Evolutionary conservation across 805 yeast species (phyloP), one percentile per base, ranked within the genome.

Genomic region (Pichia scutulata): DNA sequence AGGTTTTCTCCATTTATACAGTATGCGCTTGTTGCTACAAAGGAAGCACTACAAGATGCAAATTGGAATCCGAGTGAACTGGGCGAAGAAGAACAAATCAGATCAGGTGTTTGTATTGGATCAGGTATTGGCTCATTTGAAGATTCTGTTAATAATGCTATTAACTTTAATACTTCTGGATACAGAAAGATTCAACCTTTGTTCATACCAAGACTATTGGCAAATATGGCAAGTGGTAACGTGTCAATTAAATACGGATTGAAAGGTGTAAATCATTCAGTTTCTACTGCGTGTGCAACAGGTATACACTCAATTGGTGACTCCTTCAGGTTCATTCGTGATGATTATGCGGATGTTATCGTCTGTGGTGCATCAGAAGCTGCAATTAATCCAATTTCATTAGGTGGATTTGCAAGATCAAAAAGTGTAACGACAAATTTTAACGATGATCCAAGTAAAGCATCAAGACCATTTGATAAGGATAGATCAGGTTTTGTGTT

Each of bases 301-400:
- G 99, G 99, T 0, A 78, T 85, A 26, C 95, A 93, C 61, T 78
- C 97, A 0, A 83, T 93, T 44, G 98, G 98, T 4, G 99, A 93
- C 63, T 97, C 97, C 0, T 78, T 74, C 57, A 78, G 90, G 59
- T 83, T 90, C 59, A 87, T 93, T 52, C 70, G 75, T 52, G 81
- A 82, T 50, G 95, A 87, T 4, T 84, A 86, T 68, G 88, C 92
- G 12, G 84, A 89, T 57, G 87, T 84, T 4, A 86, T 90, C 81
- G 74, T 93, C 10, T 93, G 96, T 9, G 99, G 99, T n/a, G 95
- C 97, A 1, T 72, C 96, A 3, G 99, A 93, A 60, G 82, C 92
- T 3, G 77, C 89, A 13, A 71, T 89, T 9, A 95, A 89, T 62
- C 98, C 97, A 1, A 60, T 90, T 37, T 83, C 96, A 0, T 69